Evolutionary conservation across 306 rosid species (phyloP).

Genomic region (Cajanus cajan): DNA sequence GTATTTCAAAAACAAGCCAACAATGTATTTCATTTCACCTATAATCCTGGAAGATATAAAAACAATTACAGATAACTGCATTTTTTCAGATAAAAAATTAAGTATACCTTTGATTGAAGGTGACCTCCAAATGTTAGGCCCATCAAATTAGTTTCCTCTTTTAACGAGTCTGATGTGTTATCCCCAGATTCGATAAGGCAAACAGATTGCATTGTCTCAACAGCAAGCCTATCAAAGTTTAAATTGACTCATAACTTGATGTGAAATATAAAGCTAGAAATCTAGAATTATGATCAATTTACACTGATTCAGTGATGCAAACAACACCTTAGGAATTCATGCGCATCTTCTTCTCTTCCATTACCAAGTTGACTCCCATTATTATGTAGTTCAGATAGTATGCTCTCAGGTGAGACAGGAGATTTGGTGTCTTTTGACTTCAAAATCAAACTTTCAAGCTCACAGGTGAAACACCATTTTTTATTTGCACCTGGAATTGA

Average conservation of each 20-base stretch:
- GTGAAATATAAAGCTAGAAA: neutral
- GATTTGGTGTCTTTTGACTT: slow-evolving; percentile 67
- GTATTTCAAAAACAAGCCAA: neutral
- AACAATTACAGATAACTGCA: neutral
- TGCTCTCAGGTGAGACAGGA: slow-evolving; percentile 65
- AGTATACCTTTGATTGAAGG: slow-evolving; percentile 77
- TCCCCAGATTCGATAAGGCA: slow-evolving; percentile 61
- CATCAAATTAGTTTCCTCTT: slow-evolving; percentile 73
- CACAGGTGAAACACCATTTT: slow-evolving; percentile 79
- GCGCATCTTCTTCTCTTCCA: slow-evolving; percentile 97
- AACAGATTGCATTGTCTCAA: slow-evolving; percentile 81
- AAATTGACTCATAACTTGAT: neutral
- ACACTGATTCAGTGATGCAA: neutral
- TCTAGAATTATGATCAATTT: neutral
- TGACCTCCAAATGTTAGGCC: slow-evolving; percentile 95
- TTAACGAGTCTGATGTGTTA: slow-evolving; percentile 43
- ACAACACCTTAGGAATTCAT: slow-evolving; percentile 79
- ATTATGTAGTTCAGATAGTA: slow-evolving; percentile 67
- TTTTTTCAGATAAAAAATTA: neutral
- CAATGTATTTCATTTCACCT: neutral
- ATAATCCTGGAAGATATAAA: neutral
- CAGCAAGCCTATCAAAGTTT: slow-evolving; percentile 53
- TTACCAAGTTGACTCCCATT: slow-evolving; percentile 76
- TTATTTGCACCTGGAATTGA: slow-evolving; percentile 57
- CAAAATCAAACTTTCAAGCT: slow-evolving; percentile 67